These are phyloP conservation scores for Cicer pinnatifidum DNA, from an alignment of 306 rosid genomes.

Conservation along the genomic window DNA sequence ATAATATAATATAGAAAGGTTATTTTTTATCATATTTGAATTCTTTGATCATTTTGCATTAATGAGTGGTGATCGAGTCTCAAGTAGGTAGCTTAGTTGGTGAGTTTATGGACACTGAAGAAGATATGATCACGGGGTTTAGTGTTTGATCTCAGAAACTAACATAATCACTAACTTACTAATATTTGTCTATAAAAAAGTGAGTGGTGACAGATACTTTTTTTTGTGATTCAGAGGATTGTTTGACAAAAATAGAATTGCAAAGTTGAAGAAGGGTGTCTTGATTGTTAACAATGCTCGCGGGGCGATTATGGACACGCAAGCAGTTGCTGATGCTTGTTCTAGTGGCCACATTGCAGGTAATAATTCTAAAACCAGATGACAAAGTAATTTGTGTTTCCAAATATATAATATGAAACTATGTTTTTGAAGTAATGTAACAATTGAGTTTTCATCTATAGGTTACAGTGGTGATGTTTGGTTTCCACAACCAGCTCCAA, in stretches of 20 bases:
- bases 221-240: conserved; percentile 66
- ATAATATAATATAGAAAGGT: too few species aligned
- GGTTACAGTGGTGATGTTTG: conserved; percentile 98
- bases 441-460: conserved; percentile 41
- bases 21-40: neutral
- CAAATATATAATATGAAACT: neutral
- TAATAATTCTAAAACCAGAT: conserved; percentile 51
- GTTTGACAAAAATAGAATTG: conserved; percentile 74
- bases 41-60: conserved; percentile 10
- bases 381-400: conserved; percentile 8
- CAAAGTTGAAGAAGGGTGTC: conserved; percentile 89
- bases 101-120: too few species aligned
- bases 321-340: conserved; percentile 88
- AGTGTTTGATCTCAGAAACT: too few species aligned
- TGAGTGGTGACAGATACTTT: neutral
- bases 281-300: conserved; percentile 90
- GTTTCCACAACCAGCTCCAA: conserved; percentile 96
- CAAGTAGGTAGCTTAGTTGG: too few species aligned
- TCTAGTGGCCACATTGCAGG: conserved; percentile 90
- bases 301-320: conserved; percentile 91
- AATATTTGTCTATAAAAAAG: too few species aligned
- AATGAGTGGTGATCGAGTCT: neutral
- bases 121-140: too few species aligned
- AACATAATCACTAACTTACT: too few species aligned
- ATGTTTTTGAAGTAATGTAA: conserved; percentile 1